Conservation (phyloP, 805 yeast species). For the Saccharomycopsis sp. region DNA sequence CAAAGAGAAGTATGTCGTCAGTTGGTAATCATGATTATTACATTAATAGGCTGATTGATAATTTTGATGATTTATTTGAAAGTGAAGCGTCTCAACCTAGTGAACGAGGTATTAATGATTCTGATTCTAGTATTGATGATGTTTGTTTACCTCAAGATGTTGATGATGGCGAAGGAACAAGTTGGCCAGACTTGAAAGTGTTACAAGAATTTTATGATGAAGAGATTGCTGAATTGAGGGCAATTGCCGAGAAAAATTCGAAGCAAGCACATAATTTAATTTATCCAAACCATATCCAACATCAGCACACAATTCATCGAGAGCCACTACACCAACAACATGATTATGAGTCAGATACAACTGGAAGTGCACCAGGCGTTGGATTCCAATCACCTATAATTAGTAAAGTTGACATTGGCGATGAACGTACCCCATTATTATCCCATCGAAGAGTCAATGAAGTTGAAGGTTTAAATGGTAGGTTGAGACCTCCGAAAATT, state of each 20-base stretch:
- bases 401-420: slow-evolving; percentile 15
- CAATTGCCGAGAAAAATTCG: slow-evolving; percentile 6
- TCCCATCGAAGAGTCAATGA: slow-evolving; percentile 48
- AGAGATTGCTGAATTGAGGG: slow-evolving; percentile 46
- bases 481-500: slow-evolving; percentile 67
- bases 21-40: slow-evolving; percentile 5
- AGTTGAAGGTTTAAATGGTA: slow-evolving; percentile 48
- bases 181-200: slow-evolving; percentile 14
- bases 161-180: slow-evolving; percentile 27
- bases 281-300: not conserved
- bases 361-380: slow-evolving; percentile 3
- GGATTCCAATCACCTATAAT: slow-evolving; percentile 19
- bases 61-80: slow-evolving; percentile 18
- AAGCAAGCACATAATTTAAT: slow-evolving; percentile 8
- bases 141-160: slow-evolving; percentile 84
- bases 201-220: slow-evolving; percentile 40
- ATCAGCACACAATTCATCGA: not conserved
- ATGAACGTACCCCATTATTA: slow-evolving; percentile 9
- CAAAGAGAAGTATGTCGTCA: slow-evolving; percentile 9
- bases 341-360: not conserved
- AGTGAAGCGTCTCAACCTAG: slow-evolving; percentile 19
- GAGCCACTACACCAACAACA: not conserved
- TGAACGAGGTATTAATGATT: slow-evolving; percentile 5
- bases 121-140: slow-evolving; percentile 68
- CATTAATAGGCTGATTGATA: slow-evolving; percentile 1